Percentiles rank a stretch among this genome's conserved stretches.
phyloP scores from a whole-genome alignment of 768 basidiomycete species.

The Trametopsis cervina region DNA sequence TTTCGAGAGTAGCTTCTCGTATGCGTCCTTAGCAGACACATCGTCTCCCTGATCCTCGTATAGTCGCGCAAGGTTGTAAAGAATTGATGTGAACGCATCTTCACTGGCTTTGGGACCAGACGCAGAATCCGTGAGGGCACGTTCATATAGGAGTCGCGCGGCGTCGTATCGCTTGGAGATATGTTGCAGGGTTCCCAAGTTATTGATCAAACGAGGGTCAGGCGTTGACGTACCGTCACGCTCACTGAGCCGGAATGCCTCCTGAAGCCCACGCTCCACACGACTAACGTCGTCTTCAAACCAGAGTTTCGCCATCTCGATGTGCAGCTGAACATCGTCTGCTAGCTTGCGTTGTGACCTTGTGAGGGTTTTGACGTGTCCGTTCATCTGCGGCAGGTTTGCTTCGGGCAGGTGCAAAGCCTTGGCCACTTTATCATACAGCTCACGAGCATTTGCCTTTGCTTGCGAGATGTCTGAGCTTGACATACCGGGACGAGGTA shows the following conservation, averaged over 20 bases:
- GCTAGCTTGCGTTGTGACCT: slow-evolving; percentile 45
- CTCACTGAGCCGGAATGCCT: slow-evolving; percentile 63
- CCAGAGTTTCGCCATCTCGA: slow-evolving; percentile 90
- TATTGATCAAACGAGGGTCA: slow-evolving; percentile 73
- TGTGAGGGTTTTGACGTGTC: slow-evolving; percentile 15
- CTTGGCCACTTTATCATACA: slow-evolving; percentile 72
- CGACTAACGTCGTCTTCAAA: slow-evolving; percentile 73
- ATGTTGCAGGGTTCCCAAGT: slow-evolving; percentile 71
- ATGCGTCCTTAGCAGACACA: slow-evolving; percentile 74
- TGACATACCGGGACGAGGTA: slow-evolving; percentile 74
- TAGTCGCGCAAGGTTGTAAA: slow-evolving; percentile 88
- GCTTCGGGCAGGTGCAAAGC: slow-evolving; percentile 57
- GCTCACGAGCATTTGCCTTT: slow-evolving; percentile 64
- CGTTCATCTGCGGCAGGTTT: slow-evolving; percentile 27
- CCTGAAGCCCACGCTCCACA: slow-evolving; percentile 63
- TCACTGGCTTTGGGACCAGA: slow-evolving; percentile 44
- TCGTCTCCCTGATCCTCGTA: slow-evolving; percentile 82
- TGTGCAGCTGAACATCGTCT: slow-evolving; percentile 81
- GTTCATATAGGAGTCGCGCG: slow-evolving; percentile 65
- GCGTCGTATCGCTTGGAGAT: slow-evolving; percentile 52
- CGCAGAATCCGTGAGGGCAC: slow-evolving; percentile 56
- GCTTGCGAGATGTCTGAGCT: slow-evolving; percentile 68
- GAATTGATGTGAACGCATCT: slow-evolving; percentile 69
- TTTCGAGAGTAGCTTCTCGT: slow-evolving; percentile 76
- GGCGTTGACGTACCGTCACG: slow-evolving; percentile 26